phyloP scores from a whole-genome alignment of 1,139 yeast genomes.

The Candida albicans region DNA sequence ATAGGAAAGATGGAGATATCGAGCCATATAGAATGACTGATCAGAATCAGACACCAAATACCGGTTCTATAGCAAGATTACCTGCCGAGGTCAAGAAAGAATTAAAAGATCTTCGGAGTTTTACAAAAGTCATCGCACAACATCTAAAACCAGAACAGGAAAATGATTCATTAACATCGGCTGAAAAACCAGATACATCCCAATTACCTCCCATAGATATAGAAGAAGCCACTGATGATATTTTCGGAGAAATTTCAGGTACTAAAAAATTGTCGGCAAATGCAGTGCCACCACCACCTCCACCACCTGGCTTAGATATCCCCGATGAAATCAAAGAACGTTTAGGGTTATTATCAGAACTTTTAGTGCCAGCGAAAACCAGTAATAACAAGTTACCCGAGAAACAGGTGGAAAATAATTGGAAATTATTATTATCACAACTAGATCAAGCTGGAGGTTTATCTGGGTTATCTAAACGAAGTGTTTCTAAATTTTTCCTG shows the following conservation, averaged over 20 bases:
- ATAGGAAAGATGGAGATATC: background rate
- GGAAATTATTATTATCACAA: conserved; percentile 54
- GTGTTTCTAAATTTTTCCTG: conserved; percentile 42
- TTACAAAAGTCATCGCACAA: background rate
- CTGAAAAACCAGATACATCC: background rate
- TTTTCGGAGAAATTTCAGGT: conserved; percentile 1
- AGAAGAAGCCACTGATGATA: conserved; percentile 2
- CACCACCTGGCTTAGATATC: conserved; percentile 20
- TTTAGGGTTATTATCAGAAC: conserved; percentile 49
- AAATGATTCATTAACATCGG: conserved; percentile 1
- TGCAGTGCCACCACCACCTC: background rate
- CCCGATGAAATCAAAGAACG: conserved; percentile 45
- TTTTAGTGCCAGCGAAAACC: conserved; percentile 27
- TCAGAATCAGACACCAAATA: background rate
- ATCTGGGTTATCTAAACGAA: conserved; percentile 31
- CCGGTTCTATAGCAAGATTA: background rate
- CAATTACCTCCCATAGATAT: conserved; percentile 4
- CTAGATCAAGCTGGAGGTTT: conserved; percentile 45
- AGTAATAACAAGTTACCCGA: background rate
- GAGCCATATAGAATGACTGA: background rate
- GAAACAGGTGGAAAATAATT: conserved; percentile 49
- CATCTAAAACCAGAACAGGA: background rate
- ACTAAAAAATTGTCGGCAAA: conserved; percentile 3
- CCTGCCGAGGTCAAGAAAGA: background rate
- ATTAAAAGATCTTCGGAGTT: conserved; percentile 1